Percentiles rank a stretch among this genome's conserved stretches.
Conservation (phyloP, 108 stramenopile genomes). For the Epithemia pelagica region DNA sequence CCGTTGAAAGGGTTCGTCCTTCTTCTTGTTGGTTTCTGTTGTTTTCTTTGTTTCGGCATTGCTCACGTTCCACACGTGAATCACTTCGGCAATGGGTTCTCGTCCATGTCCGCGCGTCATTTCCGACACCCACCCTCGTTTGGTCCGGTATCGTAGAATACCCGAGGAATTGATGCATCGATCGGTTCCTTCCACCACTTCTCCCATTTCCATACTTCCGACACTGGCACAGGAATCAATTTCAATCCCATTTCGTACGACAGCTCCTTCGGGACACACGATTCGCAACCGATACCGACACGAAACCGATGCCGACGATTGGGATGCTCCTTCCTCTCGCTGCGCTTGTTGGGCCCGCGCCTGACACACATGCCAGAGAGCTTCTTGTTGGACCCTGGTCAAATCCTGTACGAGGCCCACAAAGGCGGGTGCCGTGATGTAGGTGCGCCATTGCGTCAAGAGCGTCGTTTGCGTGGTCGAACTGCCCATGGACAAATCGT, state of each 20-base stretch:
- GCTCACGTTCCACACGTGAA: slow-evolving; percentile 42
- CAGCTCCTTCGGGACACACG: slow-evolving; percentile 85
- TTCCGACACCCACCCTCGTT: slow-evolving; percentile 90
- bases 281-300: slow-evolving; percentile 66
- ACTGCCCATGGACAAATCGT: not conserved
- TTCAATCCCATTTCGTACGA: slow-evolving; percentile 85
- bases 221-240: slow-evolving; percentile 85
- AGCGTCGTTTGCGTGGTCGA: not conserved
- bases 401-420: slow-evolving; percentile 36
- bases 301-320: slow-evolving; percentile 3
- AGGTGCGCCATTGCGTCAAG: slow-evolving; percentile 59
- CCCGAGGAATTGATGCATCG: slow-evolving; percentile 87
- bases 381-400: slow-evolving; percentile 49
- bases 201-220: slow-evolving; percentile 83
- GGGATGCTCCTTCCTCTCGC: slow-evolving; percentile 22
- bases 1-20: slow-evolving; percentile 23
- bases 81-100: slow-evolving; percentile 89
- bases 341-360: slow-evolving; percentile 55
- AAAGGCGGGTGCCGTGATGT: slow-evolving; percentile 48
- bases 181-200: slow-evolving; percentile 70
- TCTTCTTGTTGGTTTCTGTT: not conserved
- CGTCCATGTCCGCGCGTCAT: slow-evolving; percentile 84
- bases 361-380: slow-evolving; percentile 63
- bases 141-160: slow-evolving; percentile 80
- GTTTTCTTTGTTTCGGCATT: slow-evolving; percentile 1